Evolutionary conservation across 441 rosid species (phyloP).

Genomic region (Pelargonium fulgidum): DNA sequence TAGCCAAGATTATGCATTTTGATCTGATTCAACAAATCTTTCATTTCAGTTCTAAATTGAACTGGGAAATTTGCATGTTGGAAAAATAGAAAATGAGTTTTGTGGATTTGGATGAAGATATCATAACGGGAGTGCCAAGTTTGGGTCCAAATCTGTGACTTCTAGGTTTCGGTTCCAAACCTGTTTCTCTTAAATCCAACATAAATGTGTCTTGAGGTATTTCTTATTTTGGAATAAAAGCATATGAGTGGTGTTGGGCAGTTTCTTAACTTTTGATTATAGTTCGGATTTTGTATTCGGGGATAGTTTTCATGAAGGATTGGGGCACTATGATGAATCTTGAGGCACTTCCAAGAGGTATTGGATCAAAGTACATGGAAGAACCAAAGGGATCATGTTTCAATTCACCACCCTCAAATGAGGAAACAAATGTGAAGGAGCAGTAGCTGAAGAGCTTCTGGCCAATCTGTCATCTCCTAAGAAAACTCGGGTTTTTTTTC

Average conservation of each 20-base stretch:
- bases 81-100: no score
- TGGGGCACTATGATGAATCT: conserved; percentile 52
- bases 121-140: conserved; percentile 27
- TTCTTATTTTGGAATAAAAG: background rate
- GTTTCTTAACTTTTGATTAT: conserved; percentile 39
- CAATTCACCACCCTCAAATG: conserved; percentile 29
- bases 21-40: no score
- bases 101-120: conserved; percentile 29
- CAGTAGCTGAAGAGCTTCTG: conserved; percentile 33
- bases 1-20: no score
- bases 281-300: conserved; percentile 55
- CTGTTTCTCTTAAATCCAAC: conserved; percentile 24
- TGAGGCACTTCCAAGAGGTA: conserved; percentile 38
- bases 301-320: conserved; percentile 51
- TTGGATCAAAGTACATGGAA: conserved; percentile 36
- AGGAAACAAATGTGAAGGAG: conserved; percentile 31
- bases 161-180: conserved; percentile 34
- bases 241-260: conserved; percentile 1
- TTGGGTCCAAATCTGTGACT: conserved; percentile 28
- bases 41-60: background rate
- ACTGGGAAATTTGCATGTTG: no score
- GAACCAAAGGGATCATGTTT: conserved; percentile 27
- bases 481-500: conserved; percentile 56
- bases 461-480: conserved; percentile 26
- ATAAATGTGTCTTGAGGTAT: no score